phyloP scores from a whole-genome alignment of 306 rosid species.

The Urtica urens region DNA sequence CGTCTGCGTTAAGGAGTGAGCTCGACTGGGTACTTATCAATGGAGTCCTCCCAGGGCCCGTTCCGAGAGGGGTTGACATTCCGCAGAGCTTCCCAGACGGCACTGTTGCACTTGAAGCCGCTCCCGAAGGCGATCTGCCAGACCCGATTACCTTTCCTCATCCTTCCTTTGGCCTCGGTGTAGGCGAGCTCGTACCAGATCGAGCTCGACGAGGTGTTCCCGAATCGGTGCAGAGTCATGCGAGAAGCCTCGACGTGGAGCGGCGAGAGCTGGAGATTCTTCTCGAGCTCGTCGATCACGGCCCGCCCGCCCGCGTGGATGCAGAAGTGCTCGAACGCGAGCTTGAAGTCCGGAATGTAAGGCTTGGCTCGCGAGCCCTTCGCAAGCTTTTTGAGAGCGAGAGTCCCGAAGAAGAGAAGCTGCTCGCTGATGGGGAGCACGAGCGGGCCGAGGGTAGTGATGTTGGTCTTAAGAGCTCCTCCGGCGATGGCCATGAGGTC shows the following conservation, averaged over 20 bases:
- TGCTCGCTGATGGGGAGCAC: constrained; percentile 79
- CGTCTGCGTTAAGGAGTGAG: constrained; percentile 27
- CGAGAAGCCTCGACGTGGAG: constrained; percentile 73
- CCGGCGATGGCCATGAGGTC: constrained; percentile 77
- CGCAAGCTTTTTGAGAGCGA: constrained; percentile 41
- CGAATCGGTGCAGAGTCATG: constrained; percentile 70
- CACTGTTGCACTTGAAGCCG: constrained; percentile 76
- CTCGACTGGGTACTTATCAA: constrained; percentile 55
- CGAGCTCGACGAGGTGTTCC: constrained; percentile 77
- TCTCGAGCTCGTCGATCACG: constrained; percentile 76
- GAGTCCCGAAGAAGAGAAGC: constrained; percentile 49
- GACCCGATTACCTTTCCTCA: constrained; percentile 51
- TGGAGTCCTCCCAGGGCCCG: constrained; percentile 76
- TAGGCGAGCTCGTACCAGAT: constrained; percentile 75
- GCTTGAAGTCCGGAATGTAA: constrained; percentile 65
- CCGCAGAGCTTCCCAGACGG: constrained; percentile 63
- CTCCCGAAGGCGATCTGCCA: constrained; percentile 93
- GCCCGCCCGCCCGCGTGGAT: constrained; percentile 77
- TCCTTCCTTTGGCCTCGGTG: constrained; percentile 59
- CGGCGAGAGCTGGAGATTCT: constrained; percentile 51
- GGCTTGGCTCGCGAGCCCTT: constrained; percentile 47
- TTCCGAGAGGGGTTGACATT: constrained; percentile 44
- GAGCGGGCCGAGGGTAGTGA: constrained; percentile 62
- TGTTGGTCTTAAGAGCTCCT: constrained; percentile 58
- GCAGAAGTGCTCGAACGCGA: constrained; percentile 74